These are phyloP conservation scores for Scutellaria baicalensis DNA, from an alignment of 257 asterid genomes.

Conservation along the genomic window DNA sequence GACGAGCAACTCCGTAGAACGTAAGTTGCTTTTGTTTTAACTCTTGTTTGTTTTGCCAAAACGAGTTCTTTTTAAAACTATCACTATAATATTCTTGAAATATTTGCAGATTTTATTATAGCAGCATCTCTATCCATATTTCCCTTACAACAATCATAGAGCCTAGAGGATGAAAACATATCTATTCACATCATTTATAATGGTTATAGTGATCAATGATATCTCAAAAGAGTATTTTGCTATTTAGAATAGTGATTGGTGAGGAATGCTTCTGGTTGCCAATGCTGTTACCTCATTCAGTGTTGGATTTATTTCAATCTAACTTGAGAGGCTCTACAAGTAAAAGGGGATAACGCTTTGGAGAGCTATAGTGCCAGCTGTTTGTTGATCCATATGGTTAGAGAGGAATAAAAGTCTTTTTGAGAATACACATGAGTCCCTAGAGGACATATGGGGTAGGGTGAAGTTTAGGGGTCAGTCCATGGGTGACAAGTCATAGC, in stretches of 20 bases:
- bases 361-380: too few species aligned
- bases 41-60: neutral
- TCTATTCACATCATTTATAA: neutral
- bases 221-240: neutral
- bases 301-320: too few species aligned
- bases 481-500: too few species aligned
- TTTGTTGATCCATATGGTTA: too few species aligned
- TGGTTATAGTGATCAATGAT: neutral
- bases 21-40: slow-evolving; percentile 39
- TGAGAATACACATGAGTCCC: too few species aligned
- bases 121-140: neutral
- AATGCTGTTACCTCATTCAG: too few species aligned
- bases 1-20: slow-evolving; percentile 43
- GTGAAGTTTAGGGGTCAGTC: too few species aligned
- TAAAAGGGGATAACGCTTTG: too few species aligned
- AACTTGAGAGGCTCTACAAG: too few species aligned
- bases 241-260: neutral
- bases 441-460: too few species aligned
- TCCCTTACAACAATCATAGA: neutral
- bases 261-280: neutral
- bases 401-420: too few species aligned
- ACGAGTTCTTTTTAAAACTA: neutral
- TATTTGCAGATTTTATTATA: neutral
- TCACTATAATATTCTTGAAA: neutral
- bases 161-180: slow-evolving; percentile 4